phyloP scores from a whole-genome alignment of 2,329 filamentous ascomycete genomes.

The Penicillium sp. region DNA sequence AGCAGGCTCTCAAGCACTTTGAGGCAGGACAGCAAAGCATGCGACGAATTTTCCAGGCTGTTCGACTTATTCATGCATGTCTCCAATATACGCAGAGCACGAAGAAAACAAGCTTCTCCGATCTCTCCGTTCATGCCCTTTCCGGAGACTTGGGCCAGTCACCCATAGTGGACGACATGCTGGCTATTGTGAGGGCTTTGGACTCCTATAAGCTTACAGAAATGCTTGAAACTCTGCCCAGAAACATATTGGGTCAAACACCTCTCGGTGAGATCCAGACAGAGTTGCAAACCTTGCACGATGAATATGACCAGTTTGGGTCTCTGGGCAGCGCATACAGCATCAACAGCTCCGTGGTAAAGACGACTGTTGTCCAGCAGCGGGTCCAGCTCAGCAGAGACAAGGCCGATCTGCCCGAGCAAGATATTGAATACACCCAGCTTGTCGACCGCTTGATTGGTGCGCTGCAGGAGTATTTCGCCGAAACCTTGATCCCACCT shows the following conservation, averaged over 20 bases:
- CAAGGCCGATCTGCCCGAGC: slow-evolving; percentile 50
- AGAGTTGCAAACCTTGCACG: slow-evolving; percentile 47
- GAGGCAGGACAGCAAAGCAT: slow-evolving; percentile 39
- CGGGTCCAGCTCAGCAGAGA: slow-evolving; percentile 56
- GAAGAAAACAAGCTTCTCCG: slow-evolving; percentile 32
- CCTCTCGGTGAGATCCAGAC: slow-evolving; percentile 43
- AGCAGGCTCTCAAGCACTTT: slow-evolving; percentile 39
- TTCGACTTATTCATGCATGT: slow-evolving; percentile 26
- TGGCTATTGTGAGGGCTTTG: slow-evolving; percentile 49
- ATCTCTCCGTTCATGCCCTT: slow-evolving; percentile 40
- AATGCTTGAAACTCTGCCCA: slow-evolving; percentile 38
- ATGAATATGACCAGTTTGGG: slow-evolving; percentile 44
- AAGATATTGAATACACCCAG: slow-evolving; percentile 52
- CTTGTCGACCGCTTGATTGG: slow-evolving; percentile 48
- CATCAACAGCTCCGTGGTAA: slow-evolving; percentile 54
- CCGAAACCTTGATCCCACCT: slow-evolving; percentile 45
- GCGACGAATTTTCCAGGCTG: slow-evolving; percentile 31
- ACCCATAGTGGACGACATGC: slow-evolving; percentile 48
- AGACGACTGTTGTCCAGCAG: slow-evolving; percentile 56
- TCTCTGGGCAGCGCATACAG: slow-evolving; percentile 69
- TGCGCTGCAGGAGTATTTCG: slow-evolving; percentile 45
- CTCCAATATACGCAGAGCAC: slow-evolving; percentile 26
- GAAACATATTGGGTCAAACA: slow-evolving; percentile 29
- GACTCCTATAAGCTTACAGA: slow-evolving; percentile 47
- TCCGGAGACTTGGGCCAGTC: slow-evolving; percentile 52